phyloP scores from a whole-genome alignment of 768 basidiomycete genomes.

The Cubamyces lactineus region DNA sequence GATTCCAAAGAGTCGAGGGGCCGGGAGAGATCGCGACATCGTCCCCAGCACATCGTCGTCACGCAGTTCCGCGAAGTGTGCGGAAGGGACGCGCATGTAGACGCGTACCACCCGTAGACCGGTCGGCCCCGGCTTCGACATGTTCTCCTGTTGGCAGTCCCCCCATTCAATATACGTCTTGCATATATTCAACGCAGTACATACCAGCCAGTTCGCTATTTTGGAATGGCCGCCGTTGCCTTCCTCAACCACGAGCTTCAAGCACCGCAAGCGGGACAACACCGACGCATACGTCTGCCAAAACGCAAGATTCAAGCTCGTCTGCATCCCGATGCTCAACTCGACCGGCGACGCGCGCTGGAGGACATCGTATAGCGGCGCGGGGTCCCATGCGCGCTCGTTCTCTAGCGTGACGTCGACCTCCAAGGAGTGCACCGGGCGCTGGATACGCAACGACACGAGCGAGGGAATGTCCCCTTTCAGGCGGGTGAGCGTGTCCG shows the following conservation, averaged over 20 bases:
- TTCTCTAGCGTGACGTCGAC: neutral
- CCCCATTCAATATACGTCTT: too few species aligned
- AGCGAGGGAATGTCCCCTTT: constrained; percentile 4
- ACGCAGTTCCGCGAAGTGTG: neutral
- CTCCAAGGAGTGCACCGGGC: neutral
- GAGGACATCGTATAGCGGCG: neutral
- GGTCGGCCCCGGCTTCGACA: neutral
- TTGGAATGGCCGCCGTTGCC: neutral
- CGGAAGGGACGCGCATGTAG: neutral
- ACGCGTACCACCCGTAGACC: neutral
- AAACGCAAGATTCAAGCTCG: neutral
- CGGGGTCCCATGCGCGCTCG: neutral
- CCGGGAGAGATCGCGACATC: neutral
- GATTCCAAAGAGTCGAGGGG: neutral
- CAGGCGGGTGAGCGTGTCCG: neutral
- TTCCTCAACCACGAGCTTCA: neutral
- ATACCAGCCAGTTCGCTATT: neutral
- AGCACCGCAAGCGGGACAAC: neutral
- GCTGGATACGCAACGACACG: neutral
- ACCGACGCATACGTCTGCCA: neutral
- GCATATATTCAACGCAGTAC: neutral
- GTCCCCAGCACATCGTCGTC: neutral
- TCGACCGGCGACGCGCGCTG: neutral
- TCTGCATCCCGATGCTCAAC: constrained; percentile 1
- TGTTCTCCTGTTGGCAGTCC: neutral